Percentiles rank a stretch among this genome's conserved stretches.
Conservation (phyloP, 2,329 filamentous ascomycete species). For the Ascochyta fabae region DNA sequence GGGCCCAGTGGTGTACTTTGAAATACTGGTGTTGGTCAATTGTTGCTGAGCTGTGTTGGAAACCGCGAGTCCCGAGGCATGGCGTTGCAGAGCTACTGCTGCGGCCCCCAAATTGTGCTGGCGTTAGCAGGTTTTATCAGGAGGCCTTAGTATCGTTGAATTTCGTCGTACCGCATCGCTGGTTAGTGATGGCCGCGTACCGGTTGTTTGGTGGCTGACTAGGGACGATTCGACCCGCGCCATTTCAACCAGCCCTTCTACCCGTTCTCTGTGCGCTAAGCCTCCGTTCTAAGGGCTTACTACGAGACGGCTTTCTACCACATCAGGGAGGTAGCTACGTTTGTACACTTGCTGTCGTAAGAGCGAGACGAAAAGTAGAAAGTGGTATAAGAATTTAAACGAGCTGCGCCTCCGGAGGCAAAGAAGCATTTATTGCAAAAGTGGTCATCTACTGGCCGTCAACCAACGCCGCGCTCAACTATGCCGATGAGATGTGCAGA, state of each 20-base stretch:
- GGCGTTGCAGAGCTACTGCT: conserved; percentile 1
- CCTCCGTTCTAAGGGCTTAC: neutral
- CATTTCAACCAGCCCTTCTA: neutral
- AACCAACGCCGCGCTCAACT: conserved; percentile 11
- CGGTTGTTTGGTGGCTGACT: neutral
- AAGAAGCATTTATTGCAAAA: conserved; percentile 4
- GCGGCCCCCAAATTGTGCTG: conserved; percentile 3
- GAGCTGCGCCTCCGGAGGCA: neutral
- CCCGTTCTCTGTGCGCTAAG: too few species aligned
- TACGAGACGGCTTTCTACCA: neutral
- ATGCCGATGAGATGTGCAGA: conserved; percentile 8
- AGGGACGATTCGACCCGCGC: neutral
- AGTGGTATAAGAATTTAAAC: neutral
- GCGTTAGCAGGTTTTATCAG: neutral
- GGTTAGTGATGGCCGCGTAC: neutral
- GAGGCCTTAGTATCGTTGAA: conserved; percentile 1
- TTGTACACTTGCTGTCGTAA: neutral
- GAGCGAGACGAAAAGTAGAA: neutral
- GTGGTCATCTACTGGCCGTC: neutral
- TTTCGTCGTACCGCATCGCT: neutral
- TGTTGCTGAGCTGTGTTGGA: neutral
- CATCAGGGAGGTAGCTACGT: neutral
- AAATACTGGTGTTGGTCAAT: neutral
- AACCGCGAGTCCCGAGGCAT: neutral
- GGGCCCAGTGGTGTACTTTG: neutral